A percentile compares a stretch with the other conserved stretches of the same genome.
Conservation (phyloP, 2,329 filamentous ascomycete genomes). For the Endocalyx cinctus region DNA sequence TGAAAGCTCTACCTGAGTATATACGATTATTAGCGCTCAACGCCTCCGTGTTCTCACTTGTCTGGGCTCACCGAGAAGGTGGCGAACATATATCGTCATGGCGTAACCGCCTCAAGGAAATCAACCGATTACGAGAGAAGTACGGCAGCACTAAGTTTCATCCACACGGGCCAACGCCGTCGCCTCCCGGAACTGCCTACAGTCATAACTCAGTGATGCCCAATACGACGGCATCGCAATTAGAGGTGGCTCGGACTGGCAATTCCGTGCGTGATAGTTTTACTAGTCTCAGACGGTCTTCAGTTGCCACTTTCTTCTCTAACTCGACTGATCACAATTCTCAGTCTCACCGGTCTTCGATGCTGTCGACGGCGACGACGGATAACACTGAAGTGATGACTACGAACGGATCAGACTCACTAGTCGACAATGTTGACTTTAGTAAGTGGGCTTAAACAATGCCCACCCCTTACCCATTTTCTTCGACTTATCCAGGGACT, state of each 20-base stretch:
- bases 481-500: no score
- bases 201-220: slow-evolving; percentile 27
- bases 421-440: slow-evolving; percentile 46
- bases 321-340: slow-evolving; percentile 49
- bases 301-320: slow-evolving; percentile 61
- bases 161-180: slow-evolving; percentile 19
- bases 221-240: slow-evolving; percentile 25
- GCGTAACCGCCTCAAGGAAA: slow-evolving; percentile 80
- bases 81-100: slow-evolving; percentile 85
- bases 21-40: slow-evolving; percentile 87
- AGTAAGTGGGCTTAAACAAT: slow-evolving; percentile 40
- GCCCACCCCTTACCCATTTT: no score
- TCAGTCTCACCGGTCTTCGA: slow-evolving; percentile 54
- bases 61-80: slow-evolving; percentile 76
- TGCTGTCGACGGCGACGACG: slow-evolving; percentile 49
- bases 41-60: slow-evolving; percentile 84
- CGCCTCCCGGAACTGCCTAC: slow-evolving; percentile 27
- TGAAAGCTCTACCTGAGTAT: slow-evolving; percentile 76
- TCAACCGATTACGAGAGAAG: slow-evolving; percentile 73
- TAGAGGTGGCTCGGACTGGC: slow-evolving; percentile 35
- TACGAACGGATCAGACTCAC: slow-evolving; percentile 28
- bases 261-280: slow-evolving; percentile 57
- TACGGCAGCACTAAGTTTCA: slow-evolving; percentile 44
- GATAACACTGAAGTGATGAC: slow-evolving; percentile 48
- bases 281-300: slow-evolving; percentile 56